Conservation (phyloP, 208 protist genomes). For the Angomonas ambiguus region DNA sequence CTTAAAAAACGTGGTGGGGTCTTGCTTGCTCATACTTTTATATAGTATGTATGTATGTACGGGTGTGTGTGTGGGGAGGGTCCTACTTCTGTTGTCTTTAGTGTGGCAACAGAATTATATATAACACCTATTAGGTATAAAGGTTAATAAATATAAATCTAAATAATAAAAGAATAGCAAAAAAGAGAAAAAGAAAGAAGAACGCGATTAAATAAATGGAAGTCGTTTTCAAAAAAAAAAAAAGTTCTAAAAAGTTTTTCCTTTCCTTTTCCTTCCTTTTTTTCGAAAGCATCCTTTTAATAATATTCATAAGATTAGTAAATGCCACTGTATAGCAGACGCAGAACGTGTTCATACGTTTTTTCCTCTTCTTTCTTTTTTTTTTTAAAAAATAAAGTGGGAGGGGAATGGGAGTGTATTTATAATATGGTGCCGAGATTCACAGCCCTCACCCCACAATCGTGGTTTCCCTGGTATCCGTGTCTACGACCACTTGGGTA, state of each 20-base stretch:
- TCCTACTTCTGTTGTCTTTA: no score
- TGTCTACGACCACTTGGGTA: conserved; percentile 24
- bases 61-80: no score
- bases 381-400: not conserved
- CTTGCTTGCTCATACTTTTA: conserved; percentile 8
- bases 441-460: not conserved
- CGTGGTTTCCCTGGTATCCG: not conserved
- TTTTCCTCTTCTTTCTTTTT: not conserved
- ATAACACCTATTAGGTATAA: not conserved
- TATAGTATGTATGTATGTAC: not conserved
- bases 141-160: not conserved
- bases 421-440: not conserved
- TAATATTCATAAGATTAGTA: conserved; percentile 1
- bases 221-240: conserved; percentile 5
- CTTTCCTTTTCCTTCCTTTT: not conserved
- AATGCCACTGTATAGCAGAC: no score
- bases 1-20: conserved; percentile 45
- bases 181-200: conserved; percentile 7
- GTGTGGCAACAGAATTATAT: no score
- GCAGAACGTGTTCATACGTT: no score
- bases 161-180: not conserved
- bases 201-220: no score
- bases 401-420: not conserved
- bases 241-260: not conserved
- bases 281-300: no score